Evolutionary conservation across 768 basidiomycete genomes (phyloP).

Genomic region (Imleria badia): DNA sequence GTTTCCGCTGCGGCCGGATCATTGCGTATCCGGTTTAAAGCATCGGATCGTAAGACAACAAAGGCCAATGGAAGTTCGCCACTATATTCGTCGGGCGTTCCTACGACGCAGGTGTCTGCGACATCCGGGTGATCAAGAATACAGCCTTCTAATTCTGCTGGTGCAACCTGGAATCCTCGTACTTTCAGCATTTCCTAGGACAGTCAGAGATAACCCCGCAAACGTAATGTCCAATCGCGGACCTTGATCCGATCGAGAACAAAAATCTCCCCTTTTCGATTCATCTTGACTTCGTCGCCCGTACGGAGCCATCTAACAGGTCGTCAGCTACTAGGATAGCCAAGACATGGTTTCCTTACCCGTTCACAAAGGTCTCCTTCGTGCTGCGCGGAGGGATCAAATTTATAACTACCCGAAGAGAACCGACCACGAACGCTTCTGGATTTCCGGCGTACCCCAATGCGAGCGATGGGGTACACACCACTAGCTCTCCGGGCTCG

Average conservation of each 20-base stretch:
- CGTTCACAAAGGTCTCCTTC: slow-evolving; percentile 61
- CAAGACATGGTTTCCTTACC: slow-evolving; percentile 11
- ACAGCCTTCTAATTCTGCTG: slow-evolving; percentile 67
- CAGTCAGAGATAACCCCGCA: neutral
- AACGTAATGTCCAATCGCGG: neutral
- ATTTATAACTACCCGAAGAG: neutral
- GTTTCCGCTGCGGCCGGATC: slow-evolving; percentile 33
- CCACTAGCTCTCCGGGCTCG: slow-evolving; percentile 62
- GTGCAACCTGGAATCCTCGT: slow-evolving; percentile 55
- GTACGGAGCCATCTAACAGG: slow-evolving; percentile 59
- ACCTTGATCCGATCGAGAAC: slow-evolving; percentile 77
- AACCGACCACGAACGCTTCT: slow-evolving; percentile 48
- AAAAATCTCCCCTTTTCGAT: slow-evolving; percentile 60
- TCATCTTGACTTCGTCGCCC: slow-evolving; percentile 68
- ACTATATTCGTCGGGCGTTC: slow-evolving; percentile 69
- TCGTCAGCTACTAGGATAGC: neutral
- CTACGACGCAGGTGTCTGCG: slow-evolving; percentile 61
- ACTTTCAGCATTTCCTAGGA: slow-evolving; percentile 71
- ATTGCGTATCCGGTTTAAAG: slow-evolving; percentile 36
- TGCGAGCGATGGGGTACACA: slow-evolving; percentile 60
- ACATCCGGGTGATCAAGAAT: slow-evolving; percentile 62
- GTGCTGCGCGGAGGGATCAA: slow-evolving; percentile 42
- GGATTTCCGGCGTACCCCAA: slow-evolving; percentile 58
- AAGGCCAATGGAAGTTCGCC: slow-evolving; percentile 76
- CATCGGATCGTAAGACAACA: slow-evolving; percentile 49